Conservation (phyloP, 164 flowering plant species). For the Malania oleifera region DNA sequence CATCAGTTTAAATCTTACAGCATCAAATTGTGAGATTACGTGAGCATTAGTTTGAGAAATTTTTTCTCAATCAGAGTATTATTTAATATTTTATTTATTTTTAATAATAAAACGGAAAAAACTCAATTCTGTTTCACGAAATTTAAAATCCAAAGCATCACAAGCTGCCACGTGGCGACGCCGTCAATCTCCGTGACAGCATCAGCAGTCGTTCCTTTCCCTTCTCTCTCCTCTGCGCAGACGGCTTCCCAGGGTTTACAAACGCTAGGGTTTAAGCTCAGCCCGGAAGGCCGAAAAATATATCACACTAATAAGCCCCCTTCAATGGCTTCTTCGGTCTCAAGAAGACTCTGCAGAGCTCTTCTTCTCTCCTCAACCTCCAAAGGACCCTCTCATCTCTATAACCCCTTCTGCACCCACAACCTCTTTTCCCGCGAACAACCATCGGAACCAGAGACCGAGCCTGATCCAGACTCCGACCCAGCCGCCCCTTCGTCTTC, state of each 20-base stretch:
- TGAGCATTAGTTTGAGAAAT: too few relatives aligned
- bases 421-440: constrained; percentile 1
- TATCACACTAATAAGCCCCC: background rate
- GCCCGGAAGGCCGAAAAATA: background rate
- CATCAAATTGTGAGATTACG: too few relatives aligned
- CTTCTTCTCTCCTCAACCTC: constrained; percentile 22
- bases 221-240: background rate
- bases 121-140: too few relatives aligned
- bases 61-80: too few relatives aligned
- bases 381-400: constrained; percentile 19
- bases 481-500: constrained; percentile 7
- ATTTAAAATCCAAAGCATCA: too few relatives aligned
- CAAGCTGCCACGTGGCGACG: too few relatives aligned
- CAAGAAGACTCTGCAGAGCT: too few relatives aligned
- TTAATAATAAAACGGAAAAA: too few relatives aligned
- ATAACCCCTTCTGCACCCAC: constrained; percentile 19
- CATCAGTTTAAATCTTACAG: too few relatives aligned
- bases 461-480: constrained; percentile 19
- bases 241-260: background rate
- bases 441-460: too few relatives aligned
- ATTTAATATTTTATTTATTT: too few relatives aligned
- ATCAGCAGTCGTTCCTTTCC: background rate
- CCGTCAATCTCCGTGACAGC: too few relatives aligned
- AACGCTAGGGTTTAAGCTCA: background rate
- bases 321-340: constrained; percentile 17